A percentile compares a stretch with the other conserved stretches of the same genome.
Evolutionary conservation across 371 early-diverging fungal species (phyloP).

Genomic region (Nosema muscidifuracis): DNA sequence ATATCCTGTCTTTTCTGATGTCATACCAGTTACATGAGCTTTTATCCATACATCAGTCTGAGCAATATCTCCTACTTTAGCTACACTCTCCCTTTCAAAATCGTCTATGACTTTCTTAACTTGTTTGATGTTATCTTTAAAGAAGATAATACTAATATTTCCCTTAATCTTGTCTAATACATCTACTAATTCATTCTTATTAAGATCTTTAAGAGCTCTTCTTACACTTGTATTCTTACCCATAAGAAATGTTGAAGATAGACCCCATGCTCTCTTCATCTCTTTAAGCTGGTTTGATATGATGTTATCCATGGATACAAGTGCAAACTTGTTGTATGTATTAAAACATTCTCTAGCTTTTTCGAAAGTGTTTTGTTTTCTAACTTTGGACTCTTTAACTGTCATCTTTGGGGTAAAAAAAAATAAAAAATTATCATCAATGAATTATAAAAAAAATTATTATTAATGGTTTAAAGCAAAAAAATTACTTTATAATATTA

Average conservation of each 20-base stretch:
- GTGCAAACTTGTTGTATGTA: slow-evolving; percentile 68
- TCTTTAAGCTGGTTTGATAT: slow-evolving; percentile 99
- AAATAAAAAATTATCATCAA: slow-evolving; percentile 2
- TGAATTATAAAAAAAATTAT: too few relatives aligned
- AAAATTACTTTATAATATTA: too few relatives aligned
- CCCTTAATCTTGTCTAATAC: slow-evolving; percentile 70
- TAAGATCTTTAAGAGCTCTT: slow-evolving; percentile 76
- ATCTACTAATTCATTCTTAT: slow-evolving; percentile 77
- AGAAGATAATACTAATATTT: slow-evolving; percentile 98
- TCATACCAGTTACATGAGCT: slow-evolving; percentile 96
- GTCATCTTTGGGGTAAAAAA: slow-evolving; percentile 36
- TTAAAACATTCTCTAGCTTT: slow-evolving; percentile 55
- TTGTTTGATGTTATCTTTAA: slow-evolving; percentile 83
- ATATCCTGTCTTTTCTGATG: slow-evolving; percentile 98
- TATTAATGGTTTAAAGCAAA: too few relatives aligned
- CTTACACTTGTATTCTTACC: slow-evolving; percentile 99
- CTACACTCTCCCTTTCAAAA: slow-evolving; percentile 92
- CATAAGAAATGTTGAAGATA: slow-evolving; percentile 84
- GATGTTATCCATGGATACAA: slow-evolving; percentile 98
- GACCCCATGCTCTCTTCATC: slow-evolving; percentile 81
- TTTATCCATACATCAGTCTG: slow-evolving; percentile 88
- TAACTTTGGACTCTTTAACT: slow-evolving; percentile 13
- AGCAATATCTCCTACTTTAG: slow-evolving; percentile 92
- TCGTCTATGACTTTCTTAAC: slow-evolving; percentile 78
- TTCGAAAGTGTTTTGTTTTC: slow-evolving; percentile 53